Base-by-base conservation (phyloP, 169 alveolate genomes). In the Plasmodium gaboni region DNA sequence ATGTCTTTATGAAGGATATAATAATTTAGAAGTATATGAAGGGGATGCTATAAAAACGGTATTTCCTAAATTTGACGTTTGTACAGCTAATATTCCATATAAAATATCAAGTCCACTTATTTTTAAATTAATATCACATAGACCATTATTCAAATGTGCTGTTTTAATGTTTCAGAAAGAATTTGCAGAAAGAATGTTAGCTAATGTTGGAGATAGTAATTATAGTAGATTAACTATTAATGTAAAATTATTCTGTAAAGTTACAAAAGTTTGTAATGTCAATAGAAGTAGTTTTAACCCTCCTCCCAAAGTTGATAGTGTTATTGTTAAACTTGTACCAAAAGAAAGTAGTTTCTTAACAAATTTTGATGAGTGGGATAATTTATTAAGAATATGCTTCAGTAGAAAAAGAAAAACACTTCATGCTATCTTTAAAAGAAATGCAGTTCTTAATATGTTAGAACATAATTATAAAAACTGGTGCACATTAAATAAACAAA, bases 261-360 rank as follows among this genome's bases (percentile, higher is more conserved):
- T 96, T 15, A 71, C 95, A 12, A 93, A 98, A 26, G 97, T 97
- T 32, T 97, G 98, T 92, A 98, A 98, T 92, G 99, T 99, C 6
- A 72, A 70, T 19, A 96, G 98, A 92, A 98, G 99, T 65, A 97
- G 98, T 88, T 99, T 99, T 94, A 98, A 97, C 74, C 99, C 99
- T 12, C 99, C 99, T 53, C 99, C 99, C 32, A 98, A 99, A 94
- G 99, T 99, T 0, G 99, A 99, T 93, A 96, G 99, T 69, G 97
- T 99, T 94, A 98, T 99, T 24, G 99, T 99, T 28, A 97, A 99
- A 88, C 97, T 99, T 71, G 98, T 97, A 64, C 99, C 99, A 3
- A 94, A 97, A 50, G 80, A 74, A 76, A 69, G 22, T 10, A 78
- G 73, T 53, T 85, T 83, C 22, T 74, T 95, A 92, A 95, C 97